A percentile compares a stretch with the other conserved stretches of the same genome.
Evolutionary conservation across 2,329 filamentous ascomycete species (phyloP).

Genomic region (Penicillium sp.): DNA sequence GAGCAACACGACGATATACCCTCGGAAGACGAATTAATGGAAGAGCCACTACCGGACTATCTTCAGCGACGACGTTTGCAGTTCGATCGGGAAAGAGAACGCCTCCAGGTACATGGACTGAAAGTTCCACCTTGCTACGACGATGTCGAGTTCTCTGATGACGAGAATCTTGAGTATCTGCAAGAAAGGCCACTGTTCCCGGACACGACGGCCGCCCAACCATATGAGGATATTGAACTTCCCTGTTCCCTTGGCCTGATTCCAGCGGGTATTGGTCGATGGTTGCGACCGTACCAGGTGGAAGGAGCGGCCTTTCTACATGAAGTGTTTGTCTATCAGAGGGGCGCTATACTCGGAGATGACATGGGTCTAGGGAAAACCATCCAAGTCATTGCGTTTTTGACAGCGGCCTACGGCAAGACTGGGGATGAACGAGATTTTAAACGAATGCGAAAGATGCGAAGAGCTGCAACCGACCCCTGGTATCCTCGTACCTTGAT

Average conservation of each 20-base stretch:
- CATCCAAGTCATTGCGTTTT: slow-evolving; percentile 90
- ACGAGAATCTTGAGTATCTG: slow-evolving; percentile 64
- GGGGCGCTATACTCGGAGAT: slow-evolving; percentile 87
- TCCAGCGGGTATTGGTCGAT: slow-evolving; percentile 87
- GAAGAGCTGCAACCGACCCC: slow-evolving; percentile 58
- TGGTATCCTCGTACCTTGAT: slow-evolving; percentile 89
- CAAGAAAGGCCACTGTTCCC: slow-evolving; percentile 72
- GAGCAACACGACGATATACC: slow-evolving; percentile 52
- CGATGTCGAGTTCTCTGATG: slow-evolving; percentile 75
- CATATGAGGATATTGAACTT: slow-evolving; percentile 76
- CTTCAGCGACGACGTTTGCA: slow-evolving; percentile 67
- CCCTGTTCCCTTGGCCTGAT: slow-evolving; percentile 78
- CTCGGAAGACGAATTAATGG: slow-evolving; percentile 60
- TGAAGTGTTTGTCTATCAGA: slow-evolving; percentile 85
- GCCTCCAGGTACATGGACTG: slow-evolving; percentile 69
- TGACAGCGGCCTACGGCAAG: slow-evolving; percentile 92
- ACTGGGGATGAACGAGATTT: slow-evolving; percentile 83
- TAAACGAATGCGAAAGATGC: slow-evolving; percentile 86
- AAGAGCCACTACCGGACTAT: slow-evolving; percentile 71
- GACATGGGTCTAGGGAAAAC: slow-evolving; percentile 99
- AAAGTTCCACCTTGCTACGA: slow-evolving; percentile 77
- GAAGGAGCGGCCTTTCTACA: slow-evolving; percentile 85
- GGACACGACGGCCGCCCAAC: slow-evolving; percentile 64
- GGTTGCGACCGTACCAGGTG: slow-evolving; percentile 89
- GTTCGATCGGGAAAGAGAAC: slow-evolving; percentile 67